Evolutionary conservation across 352 stramenopile genomes (phyloP), one percentile per base, ranked within the genome.

Genomic region (Pythium grandisporangium): DNA sequence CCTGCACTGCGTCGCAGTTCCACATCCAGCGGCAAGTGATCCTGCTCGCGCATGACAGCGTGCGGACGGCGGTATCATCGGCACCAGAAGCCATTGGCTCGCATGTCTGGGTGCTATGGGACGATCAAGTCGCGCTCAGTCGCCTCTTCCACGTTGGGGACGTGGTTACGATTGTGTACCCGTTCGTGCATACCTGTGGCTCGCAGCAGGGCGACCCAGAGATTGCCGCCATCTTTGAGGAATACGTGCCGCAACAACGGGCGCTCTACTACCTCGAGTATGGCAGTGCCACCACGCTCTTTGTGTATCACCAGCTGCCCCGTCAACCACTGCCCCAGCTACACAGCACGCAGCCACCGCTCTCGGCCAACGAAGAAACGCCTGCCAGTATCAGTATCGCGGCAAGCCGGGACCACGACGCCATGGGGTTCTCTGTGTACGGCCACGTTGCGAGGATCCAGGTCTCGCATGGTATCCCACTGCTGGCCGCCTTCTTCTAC

Each of bases 401-500:
- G n/a, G n/a, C n/a, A n/a, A n/a, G n/a, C n/a, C n/a, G n/a, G n/a
- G n/a, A n/a, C 11, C 42, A 51, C n/a, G 34, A 27, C 23, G 79
- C 62, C 55, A 51, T 48, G 32, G 63, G 71, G 14, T 81, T 83
- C 38, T 64, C 72, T 5, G 19, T 85, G 3, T 79, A 79, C 37
- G 65, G 62, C 19, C 60, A 79, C 24, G 67, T 81, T 11, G 48
- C 42, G 21, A 63, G 51, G 22, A 70, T 83, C 30, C 64, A 52
- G 6, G 69, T 85, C 7, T 79, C 72, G 0, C 69, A 83, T 24
- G 72, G 72, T 0, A 67, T 78, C 11, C 69, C 72, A 7, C 51
- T 85, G 16, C 55, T 85, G n/a, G 72, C 67, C n/a, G 67, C 72
- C 6, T 83, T 66, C 43, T 83, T 83, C 37, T 64, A 77, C 44